A percentile compares a stretch with the other conserved stretches of the same genome.
phyloP scores from a whole-genome alignment of 1,284 basidiomycete genomes.

The Cerioporus squamosus region DNA sequence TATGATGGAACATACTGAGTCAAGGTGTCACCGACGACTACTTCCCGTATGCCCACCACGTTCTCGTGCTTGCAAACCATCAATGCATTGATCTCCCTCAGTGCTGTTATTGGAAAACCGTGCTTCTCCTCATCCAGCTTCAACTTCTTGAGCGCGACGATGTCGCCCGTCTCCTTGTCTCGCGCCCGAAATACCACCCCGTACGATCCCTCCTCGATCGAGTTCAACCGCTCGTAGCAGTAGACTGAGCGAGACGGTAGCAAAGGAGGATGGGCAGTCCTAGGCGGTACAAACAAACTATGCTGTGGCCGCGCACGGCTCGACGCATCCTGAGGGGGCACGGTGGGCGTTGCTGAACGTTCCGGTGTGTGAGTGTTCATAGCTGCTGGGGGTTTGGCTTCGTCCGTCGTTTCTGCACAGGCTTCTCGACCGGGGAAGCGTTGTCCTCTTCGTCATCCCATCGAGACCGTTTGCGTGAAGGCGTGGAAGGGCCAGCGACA shows the following conservation, averaged over 20 bases:
- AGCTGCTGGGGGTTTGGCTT: slow-evolving; percentile 22
- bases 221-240: slow-evolving; percentile 92
- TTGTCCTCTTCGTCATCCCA: slow-evolving; percentile 64
- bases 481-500: slow-evolving; percentile 34
- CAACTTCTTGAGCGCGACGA: slow-evolving; percentile 97
- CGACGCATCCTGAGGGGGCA: slow-evolving; percentile 12
- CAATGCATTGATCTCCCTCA: slow-evolving; percentile 94
- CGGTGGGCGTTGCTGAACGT: slow-evolving; percentile 12
- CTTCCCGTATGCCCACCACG: slow-evolving; percentile 93
- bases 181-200: slow-evolving; percentile 96
- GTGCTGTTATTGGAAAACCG: slow-evolving; percentile 96
- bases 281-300: slow-evolving; percentile 75
- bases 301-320: slow-evolving; percentile 39
- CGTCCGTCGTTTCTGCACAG: slow-evolving; percentile 30
- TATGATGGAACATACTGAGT: slow-evolving; percentile 78
- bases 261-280: slow-evolving; percentile 78
- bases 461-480: slow-evolving; percentile 70
- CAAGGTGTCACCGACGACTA: slow-evolving; percentile 98
- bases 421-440: slow-evolving; percentile 22
- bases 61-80: slow-evolving; percentile 94
- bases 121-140: slow-evolving; percentile 98
- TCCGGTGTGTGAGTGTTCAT: slow-evolving; percentile 19
- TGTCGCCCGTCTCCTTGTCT: slow-evolving; percentile 92
- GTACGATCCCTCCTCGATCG: slow-evolving; percentile 99
- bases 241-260: slow-evolving; percentile 89